A percentile compares a stretch with the other conserved stretches of the same genome.
Evolutionary conservation across 2,329 filamentous ascomycete species (phyloP).

Genomic region (Ceratocystis lukuohia): DNA sequence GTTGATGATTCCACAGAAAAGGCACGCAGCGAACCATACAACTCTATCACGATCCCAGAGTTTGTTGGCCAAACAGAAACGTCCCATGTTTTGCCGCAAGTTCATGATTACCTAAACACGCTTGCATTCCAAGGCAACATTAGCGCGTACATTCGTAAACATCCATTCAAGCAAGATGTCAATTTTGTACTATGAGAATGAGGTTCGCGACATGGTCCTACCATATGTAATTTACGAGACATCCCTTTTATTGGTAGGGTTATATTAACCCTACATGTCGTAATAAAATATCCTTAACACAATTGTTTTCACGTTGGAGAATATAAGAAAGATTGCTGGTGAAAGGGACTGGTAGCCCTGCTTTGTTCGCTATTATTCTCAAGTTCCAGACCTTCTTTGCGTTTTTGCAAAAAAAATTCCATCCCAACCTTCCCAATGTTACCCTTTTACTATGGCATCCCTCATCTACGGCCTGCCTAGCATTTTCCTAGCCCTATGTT

Average conservation of each 20-base stretch:
- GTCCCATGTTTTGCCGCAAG: conserved; percentile 38
- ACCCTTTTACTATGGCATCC: conserved; percentile 6
- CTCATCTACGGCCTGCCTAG: conserved; percentile 11
- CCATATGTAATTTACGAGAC: too few relatives aligned
- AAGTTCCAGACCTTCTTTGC: conserved; percentile 5
- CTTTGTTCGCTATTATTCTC: conserved; percentile 6
- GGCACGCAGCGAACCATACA: conserved; percentile 68
- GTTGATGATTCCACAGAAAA: conserved; percentile 79
- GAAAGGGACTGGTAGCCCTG: conserved; percentile 16
- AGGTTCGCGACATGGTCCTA: not conserved
- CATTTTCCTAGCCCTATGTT: conserved; percentile 17
- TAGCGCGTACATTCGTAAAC: conserved; percentile 43
- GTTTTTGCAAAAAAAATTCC: not conserved
- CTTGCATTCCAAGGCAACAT: conserved; percentile 45
- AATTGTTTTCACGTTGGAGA: not conserved
- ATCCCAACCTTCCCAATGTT: conserved; percentile 7
- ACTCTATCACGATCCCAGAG: conserved; percentile 68
- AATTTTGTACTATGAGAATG: not conserved
- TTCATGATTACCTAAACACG: conserved; percentile 48
- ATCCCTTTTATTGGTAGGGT: too few relatives aligned
- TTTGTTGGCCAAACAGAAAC: conserved; percentile 42
- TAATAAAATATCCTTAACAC: too few relatives aligned
- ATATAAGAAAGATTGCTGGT: not conserved
- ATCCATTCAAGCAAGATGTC: conserved; percentile 35
- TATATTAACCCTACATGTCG: too few relatives aligned